Evolutionary conservation across 805 yeast species (phyloP).

Genomic region (Sugiyamaella lignohabitans): DNA sequence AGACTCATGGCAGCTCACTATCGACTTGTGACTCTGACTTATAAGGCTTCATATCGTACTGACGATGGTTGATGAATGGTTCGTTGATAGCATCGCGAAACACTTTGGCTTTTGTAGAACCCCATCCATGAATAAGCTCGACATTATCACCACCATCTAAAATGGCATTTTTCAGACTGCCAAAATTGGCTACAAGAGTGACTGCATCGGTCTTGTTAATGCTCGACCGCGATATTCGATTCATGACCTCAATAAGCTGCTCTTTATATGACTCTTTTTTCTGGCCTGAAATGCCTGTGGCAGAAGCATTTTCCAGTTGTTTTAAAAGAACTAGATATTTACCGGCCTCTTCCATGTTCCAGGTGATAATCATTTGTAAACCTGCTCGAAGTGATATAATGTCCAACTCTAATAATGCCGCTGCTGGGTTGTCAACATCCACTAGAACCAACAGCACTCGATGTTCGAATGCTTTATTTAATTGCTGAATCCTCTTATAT

Average conservation of each 20-base stretch:
- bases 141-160: conserved; percentile 14
- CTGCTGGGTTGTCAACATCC: conserved; percentile 35
- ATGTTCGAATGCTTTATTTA: conserved; percentile 28
- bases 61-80: conserved; percentile 21
- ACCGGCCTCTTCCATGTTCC: conserved; percentile 36
- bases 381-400: conserved; percentile 28
- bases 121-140: conserved; percentile 24
- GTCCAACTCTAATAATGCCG: conserved; percentile 31
- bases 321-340: conserved; percentile 31
- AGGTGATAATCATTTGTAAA: conserved; percentile 32
- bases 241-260: conserved; percentile 30
- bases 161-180: conserved; percentile 22
- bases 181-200: conserved; percentile 29
- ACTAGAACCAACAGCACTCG: conserved; percentile 33
- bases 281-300: conserved; percentile 30
- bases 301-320: conserved; percentile 26
- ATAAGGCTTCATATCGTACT: conserved; percentile 8
- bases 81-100: conserved; percentile 21
- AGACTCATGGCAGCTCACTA: too few species aligned
- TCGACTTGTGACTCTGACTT: not conserved
- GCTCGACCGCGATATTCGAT: conserved; percentile 28
- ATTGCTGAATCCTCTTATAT: conserved; percentile 30
- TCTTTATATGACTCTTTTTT: conserved; percentile 27
- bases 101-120: conserved; percentile 21
- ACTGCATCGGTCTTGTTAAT: conserved; percentile 35